phyloP scores from a whole-genome alignment of 2,329 filamentous ascomycete genomes.

The Fusarium napiforme region DNA sequence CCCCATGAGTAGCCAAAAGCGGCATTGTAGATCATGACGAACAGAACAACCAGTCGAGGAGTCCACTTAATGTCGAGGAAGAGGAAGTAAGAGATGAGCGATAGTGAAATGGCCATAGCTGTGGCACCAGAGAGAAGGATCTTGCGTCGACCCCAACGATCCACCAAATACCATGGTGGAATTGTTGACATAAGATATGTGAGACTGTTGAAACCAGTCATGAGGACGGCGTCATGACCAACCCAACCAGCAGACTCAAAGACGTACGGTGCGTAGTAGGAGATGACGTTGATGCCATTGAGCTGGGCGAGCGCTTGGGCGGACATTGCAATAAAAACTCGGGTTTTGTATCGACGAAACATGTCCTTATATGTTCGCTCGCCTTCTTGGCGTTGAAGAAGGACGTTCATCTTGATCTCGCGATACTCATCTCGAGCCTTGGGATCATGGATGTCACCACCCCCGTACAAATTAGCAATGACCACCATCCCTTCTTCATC shows the following conservation, averaged over 20 bases:
- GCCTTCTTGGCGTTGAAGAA: constrained; percentile 92
- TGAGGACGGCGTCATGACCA: constrained; percentile 89
- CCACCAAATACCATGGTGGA: constrained; percentile 96
- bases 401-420: constrained; percentile 98
- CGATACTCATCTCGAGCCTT: constrained; percentile 96
- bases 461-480: constrained; percentile 96
- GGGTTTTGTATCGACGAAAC: constrained; percentile 91
- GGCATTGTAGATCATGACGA: constrained; percentile 98
- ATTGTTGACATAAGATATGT: constrained; percentile 93
- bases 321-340: constrained; percentile 98
- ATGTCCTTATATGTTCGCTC: constrained; percentile 92
- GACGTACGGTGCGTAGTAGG: constrained; percentile 96
- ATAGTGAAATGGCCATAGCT: constrained; percentile 88
- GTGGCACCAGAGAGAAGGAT: constrained; percentile 92
- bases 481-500: constrained; percentile 99
- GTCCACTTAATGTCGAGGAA: constrained; percentile 84
- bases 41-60: constrained; percentile 86
- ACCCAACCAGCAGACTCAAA: constrained; percentile 98
- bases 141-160: constrained; percentile 87
- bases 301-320: constrained; percentile 95
- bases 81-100: constrained; percentile 93
- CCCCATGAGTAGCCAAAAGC: constrained; percentile 96
- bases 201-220: constrained; percentile 95
- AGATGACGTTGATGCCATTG: constrained; percentile 99
- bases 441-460: constrained; percentile 91